Conservation (phyloP, 116 monocot genomes). For the Zostera marina region DNA sequence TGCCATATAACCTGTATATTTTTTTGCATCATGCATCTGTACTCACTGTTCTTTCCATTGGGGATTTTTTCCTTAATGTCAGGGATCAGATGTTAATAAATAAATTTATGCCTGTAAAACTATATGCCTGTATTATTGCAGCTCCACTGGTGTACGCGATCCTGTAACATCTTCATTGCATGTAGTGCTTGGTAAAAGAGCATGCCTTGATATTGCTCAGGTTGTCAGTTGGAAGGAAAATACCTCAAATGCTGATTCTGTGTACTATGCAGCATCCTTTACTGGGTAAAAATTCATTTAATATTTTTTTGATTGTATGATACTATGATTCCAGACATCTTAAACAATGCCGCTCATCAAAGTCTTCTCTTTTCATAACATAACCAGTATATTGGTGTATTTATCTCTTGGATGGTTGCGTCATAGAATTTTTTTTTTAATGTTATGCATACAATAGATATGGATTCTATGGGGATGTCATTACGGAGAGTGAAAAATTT, state of each 20-base stretch:
- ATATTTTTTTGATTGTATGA: neutral
- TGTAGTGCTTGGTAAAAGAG: conserved; percentile 62
- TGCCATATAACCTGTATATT: neutral
- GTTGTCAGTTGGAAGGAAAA: conserved; percentile 65
- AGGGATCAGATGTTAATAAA: neutral
- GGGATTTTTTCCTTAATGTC: neutral
- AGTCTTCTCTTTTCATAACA: too few relatives aligned
- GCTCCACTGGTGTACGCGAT: conserved; percentile 74
- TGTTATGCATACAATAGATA: conserved; percentile 23
- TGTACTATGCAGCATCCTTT: conserved; percentile 91
- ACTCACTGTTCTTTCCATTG: neutral
- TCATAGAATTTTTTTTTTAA: neutral
- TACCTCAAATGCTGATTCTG: conserved; percentile 33
- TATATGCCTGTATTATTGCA: conserved; percentile 15
- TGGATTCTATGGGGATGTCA: conserved; percentile 92
- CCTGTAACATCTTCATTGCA: conserved; percentile 81
- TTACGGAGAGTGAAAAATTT: conserved; percentile 82
- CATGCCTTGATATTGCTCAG: conserved; percentile 69
- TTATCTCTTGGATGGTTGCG: too few relatives aligned
- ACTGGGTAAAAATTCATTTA: conserved; percentile 34
- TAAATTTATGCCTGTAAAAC: neutral
- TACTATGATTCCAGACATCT: too few relatives aligned
- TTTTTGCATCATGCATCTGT: neutral
- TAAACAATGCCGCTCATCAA: too few relatives aligned
- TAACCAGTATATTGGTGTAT: too few relatives aligned